A percentile compares a stretch with the other conserved stretches of the same genome.
Evolutionary conservation across 768 basidiomycete genomes (phyloP).

Genomic region (Amanita thiersii): DNA sequence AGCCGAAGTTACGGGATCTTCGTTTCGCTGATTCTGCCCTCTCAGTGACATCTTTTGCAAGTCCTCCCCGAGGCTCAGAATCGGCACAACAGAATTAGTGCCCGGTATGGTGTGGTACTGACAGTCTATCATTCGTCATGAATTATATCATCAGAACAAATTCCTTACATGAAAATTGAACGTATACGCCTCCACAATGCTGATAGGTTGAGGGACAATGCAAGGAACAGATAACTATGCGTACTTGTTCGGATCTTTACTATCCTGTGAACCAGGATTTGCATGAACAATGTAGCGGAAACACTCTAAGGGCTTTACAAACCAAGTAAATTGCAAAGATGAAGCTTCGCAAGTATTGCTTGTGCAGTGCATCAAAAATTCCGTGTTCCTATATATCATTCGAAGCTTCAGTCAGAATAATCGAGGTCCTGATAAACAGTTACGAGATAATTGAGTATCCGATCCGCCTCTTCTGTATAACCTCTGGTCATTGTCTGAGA

Average conservation of each 20-base stretch:
- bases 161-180: conserved; percentile 69
- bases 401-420: conserved; percentile 3
- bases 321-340: conserved; percentile 84
- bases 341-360: conserved; percentile 77
- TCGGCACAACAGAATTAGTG: conserved; percentile 48
- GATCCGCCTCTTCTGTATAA: conserved; percentile 77
- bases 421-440: conserved; percentile 9
- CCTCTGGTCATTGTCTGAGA: conserved; percentile 58
- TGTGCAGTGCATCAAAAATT: conserved; percentile 80
- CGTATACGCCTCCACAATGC: conserved; percentile 83
- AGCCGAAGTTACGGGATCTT: conserved; percentile 56
- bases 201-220: conserved; percentile 18
- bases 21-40: conserved; percentile 8
- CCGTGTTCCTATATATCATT: conserved; percentile 57
- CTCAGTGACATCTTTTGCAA: conserved; percentile 5
- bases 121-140: not conserved
- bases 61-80: conserved; percentile 64
- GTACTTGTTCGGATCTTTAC: conserved; percentile 79
- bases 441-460: conserved; percentile 71
- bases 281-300: not conserved
- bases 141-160: not conserved
- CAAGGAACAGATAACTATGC: conserved; percentile 8
- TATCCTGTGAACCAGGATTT: conserved; percentile 43
- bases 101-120: conserved; percentile 69
- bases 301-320: conserved; percentile 15